A percentile compares a stretch with the other conserved stretches of the same genome.
Evolutionary conservation across 768 basidiomycete species (phyloP).

Genomic region (Boletus eberwhitei): DNA sequence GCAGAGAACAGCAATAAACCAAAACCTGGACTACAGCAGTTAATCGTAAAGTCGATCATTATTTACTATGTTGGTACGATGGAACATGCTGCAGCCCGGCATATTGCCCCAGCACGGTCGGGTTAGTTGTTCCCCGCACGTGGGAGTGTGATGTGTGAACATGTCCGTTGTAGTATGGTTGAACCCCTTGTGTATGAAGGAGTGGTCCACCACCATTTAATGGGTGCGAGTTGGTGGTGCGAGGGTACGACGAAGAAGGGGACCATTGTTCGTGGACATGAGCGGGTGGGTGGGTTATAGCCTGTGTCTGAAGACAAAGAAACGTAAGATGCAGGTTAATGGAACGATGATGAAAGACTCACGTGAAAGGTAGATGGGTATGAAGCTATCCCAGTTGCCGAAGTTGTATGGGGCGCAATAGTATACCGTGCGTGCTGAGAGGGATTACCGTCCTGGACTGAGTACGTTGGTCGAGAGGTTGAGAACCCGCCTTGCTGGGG

Average conservation of each 20-base stretch:
- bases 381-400: slow-evolving; percentile 13
- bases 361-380: slow-evolving; percentile 30
- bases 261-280: slow-evolving; percentile 26
- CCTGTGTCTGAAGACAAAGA: slow-evolving; percentile 6
- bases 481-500: slow-evolving; percentile 37
- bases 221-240: slow-evolving; percentile 16
- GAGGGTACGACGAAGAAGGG: slow-evolving; percentile 25
- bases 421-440: slow-evolving; percentile 19
- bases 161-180: slow-evolving; percentile 28
- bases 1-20: slow-evolving; percentile 9
- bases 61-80: slow-evolving; percentile 31
- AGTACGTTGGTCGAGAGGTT: slow-evolving; percentile 31
- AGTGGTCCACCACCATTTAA: slow-evolving; percentile 17
- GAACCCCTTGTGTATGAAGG: slow-evolving; percentile 18
- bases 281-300: slow-evolving; percentile 12
- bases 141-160: slow-evolving; percentile 28
- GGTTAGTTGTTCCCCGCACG: slow-evolving; percentile 20
- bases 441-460: slow-evolving; percentile 17
- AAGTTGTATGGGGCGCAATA: slow-evolving; percentile 13
- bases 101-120: slow-evolving; percentile 23
- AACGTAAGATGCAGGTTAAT: background rate
- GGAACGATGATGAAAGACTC: background rate
- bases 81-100: slow-evolving; percentile 26
- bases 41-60: background rate
- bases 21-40: background rate